Percentiles rank a stretch among this genome's conserved stretches.
Conservation (phyloP, 75 land plant species). For the Ceratopteris richardii region DNA sequence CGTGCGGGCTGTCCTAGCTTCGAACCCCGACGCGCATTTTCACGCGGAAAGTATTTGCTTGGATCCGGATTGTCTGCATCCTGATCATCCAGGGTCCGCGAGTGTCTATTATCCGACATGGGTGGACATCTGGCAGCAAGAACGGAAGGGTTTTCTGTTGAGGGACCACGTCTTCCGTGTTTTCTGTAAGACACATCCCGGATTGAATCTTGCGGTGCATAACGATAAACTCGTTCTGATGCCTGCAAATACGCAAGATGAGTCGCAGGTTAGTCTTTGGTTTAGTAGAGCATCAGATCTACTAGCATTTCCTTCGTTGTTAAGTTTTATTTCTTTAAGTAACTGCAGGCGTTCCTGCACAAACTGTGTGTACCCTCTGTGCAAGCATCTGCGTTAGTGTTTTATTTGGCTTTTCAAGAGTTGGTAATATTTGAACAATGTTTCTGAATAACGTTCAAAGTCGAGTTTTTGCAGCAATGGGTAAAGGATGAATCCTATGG, state of each 20-base stretch:
- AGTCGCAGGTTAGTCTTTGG: slow-evolving; percentile 26
- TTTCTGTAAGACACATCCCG: slow-evolving; percentile 29
- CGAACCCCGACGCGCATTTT: slow-evolving; percentile 1
- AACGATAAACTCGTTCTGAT: slow-evolving; percentile 14
- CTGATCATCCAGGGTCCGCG: no score
- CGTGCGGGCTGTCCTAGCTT: background rate
- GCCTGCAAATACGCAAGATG: slow-evolving; percentile 23
- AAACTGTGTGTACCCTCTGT: no score
- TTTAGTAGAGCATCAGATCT: background rate
- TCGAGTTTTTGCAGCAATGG: slow-evolving; percentile 32
- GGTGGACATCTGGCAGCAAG: background rate
- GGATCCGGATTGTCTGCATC: background rate
- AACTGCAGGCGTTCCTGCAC: no score
- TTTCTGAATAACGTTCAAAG: no score
- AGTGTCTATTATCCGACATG: background rate
- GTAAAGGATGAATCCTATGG: slow-evolving; percentile 33
- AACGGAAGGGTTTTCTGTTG: slow-evolving; percentile 1
- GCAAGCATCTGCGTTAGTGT: no score
- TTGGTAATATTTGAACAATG: no score
- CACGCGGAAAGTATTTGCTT: background rate
- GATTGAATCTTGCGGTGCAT: slow-evolving; percentile 23
- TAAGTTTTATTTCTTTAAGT: no score
- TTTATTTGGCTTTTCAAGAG: no score
- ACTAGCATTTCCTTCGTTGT: background rate
- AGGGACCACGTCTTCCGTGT: slow-evolving; percentile 21